These are phyloP conservation scores for Ceratobasidium sp. DNA, from an alignment of 1,284 basidiomycete species.

Conservation along the genomic window DNA sequence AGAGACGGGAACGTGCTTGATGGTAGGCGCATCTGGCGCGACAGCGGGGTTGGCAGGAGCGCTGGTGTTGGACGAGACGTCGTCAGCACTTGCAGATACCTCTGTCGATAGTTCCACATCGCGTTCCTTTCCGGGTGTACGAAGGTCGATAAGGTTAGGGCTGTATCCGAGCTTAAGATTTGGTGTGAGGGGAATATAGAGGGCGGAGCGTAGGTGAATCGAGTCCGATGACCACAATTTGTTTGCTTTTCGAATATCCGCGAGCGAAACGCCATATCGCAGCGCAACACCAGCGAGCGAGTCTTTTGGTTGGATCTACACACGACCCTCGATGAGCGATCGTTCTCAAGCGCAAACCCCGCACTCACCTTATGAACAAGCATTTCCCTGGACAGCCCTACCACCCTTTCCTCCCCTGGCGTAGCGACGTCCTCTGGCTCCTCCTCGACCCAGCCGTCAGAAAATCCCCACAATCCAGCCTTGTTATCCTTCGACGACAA, in stretches of 20 bases:
- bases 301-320: constrained; percentile 74
- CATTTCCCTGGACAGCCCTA: constrained; percentile 24
- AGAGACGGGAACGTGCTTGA: constrained; percentile 64
- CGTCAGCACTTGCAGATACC: constrained; percentile 18
- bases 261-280: constrained; percentile 81
- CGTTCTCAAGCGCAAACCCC: neutral
- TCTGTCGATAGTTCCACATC: constrained; percentile 7
- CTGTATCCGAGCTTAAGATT: constrained; percentile 40
- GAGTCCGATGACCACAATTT: constrained; percentile 91
- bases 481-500: constrained; percentile 29
- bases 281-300: constrained; percentile 86
- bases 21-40: constrained; percentile 50
- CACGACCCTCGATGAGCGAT: neutral
- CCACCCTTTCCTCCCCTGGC: neutral
- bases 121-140: constrained; percentile 24
- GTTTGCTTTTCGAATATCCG: constrained; percentile 85
- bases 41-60: constrained; percentile 20
- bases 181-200: constrained; percentile 76
- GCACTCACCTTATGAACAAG: constrained; percentile 34
- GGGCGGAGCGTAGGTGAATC: constrained; percentile 82
- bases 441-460: constrained; percentile 39
- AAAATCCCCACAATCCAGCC: constrained; percentile 26
- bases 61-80: constrained; percentile 19
- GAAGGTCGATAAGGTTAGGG: constrained; percentile 25
- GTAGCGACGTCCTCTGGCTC: neutral